Conservation (phyloP, 306 rosid genomes). For the Alnus glutinosa region DNA sequence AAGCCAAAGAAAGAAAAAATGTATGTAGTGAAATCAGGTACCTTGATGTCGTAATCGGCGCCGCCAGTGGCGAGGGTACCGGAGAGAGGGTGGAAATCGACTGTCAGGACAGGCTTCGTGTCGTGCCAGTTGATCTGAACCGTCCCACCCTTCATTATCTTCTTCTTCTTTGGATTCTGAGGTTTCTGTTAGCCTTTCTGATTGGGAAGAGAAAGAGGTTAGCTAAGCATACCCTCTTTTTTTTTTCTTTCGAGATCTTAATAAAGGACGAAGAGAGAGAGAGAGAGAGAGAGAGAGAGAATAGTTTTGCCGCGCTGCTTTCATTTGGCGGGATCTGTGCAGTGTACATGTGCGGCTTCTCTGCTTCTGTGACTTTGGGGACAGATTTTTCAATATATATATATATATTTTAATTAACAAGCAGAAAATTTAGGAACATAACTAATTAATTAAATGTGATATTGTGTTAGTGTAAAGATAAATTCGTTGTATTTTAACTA, state of each 20-base stretch:
- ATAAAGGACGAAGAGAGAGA: neutral
- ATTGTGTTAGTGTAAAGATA: too few relatives aligned
- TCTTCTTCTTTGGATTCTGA: neutral
- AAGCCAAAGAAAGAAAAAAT: neutral
- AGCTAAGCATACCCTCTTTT: neutral
- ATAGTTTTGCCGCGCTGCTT: conserved; percentile 1
- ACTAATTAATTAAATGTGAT: too few relatives aligned
- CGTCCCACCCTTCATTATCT: conserved; percentile 80
- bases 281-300: too few relatives aligned
- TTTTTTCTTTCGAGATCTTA: too few relatives aligned
- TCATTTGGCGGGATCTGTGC: neutral
- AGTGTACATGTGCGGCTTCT: too few relatives aligned
- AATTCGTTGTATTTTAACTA: too few relatives aligned
- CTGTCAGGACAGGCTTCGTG: conserved; percentile 72
- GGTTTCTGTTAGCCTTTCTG: neutral
- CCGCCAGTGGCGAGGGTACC: conserved; percentile 90
- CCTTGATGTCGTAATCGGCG: conserved; percentile 98
- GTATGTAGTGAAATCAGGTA: conserved; percentile 8
- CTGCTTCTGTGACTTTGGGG: too few relatives aligned
- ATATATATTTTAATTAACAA: too few relatives aligned
- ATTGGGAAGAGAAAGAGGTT: neutral
- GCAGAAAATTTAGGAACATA: too few relatives aligned
- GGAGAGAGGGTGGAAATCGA: conserved; percentile 77
- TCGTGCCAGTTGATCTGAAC: conserved; percentile 93
- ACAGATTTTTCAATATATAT: too few relatives aligned